Percentiles rank a stretch among this genome's conserved stretches.
Conservation (phyloP, 2,329 filamentous ascomycete genomes). For the Cyphellophora europaea region DNA sequence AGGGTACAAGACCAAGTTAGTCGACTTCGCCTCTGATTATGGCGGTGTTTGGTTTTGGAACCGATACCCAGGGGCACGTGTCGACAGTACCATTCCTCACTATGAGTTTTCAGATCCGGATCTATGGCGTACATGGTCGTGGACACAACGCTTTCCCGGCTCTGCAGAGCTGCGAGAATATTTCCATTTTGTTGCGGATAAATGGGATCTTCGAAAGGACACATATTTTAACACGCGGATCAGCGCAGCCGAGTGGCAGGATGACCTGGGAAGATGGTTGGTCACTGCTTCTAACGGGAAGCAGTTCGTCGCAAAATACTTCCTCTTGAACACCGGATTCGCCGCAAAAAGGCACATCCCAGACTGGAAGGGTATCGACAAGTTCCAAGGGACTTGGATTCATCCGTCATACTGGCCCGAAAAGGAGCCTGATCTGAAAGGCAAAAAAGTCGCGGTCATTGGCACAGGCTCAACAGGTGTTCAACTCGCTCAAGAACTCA, state of each 20-base stretch:
- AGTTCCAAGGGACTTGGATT: slow-evolving; percentile 50
- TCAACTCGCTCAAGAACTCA: slow-evolving; percentile 54
- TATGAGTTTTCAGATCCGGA: slow-evolving; percentile 40
- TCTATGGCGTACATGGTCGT: slow-evolving; percentile 27
- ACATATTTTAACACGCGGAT: slow-evolving; percentile 37
- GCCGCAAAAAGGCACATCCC: slow-evolving; percentile 53
- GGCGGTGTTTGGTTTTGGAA: slow-evolving; percentile 30
- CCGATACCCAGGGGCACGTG: slow-evolving; percentile 20
- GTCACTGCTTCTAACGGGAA: slow-evolving; percentile 33
- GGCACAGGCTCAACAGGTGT: slow-evolving; percentile 58
- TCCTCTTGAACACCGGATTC: slow-evolving; percentile 40
- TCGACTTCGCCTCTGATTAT: slow-evolving; percentile 42
- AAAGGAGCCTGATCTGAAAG: slow-evolving; percentile 42
- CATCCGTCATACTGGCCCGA: slow-evolving; percentile 53
- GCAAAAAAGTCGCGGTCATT: slow-evolving; percentile 53
- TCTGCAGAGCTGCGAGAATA: slow-evolving; percentile 31
- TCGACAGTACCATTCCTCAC: slow-evolving; percentile 35
- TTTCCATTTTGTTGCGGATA: slow-evolving; percentile 32
- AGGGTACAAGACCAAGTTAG: slow-evolving; percentile 40
- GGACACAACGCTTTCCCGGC: slow-evolving; percentile 37
- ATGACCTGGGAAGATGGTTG: slow-evolving; percentile 30
- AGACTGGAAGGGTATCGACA: slow-evolving; percentile 46
- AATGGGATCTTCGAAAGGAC: slow-evolving; percentile 34
- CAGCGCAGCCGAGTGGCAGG: slow-evolving; percentile 31
- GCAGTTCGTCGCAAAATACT: slow-evolving; percentile 30